These are phyloP conservation scores for Geotrichum australiense DNA, from an alignment of 1,139 yeast genomes.

Conservation along the genomic window DNA sequence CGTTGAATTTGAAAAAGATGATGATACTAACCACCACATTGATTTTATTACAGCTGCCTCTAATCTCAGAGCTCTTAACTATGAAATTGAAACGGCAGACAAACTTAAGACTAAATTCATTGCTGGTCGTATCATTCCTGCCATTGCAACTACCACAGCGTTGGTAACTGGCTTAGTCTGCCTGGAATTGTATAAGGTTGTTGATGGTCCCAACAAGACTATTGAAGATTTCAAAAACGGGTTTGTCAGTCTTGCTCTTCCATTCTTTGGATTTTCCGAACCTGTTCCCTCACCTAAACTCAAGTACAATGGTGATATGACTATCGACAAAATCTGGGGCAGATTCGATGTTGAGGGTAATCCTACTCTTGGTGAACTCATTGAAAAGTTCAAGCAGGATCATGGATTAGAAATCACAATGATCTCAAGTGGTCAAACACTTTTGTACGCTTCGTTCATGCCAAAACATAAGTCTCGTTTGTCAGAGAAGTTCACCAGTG, in stretches of 20 bases:
- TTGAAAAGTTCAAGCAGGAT: conserved; percentile 67
- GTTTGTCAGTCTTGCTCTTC: conserved; percentile 86
- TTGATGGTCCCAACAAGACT: conserved; percentile 54
- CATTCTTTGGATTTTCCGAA: conserved; percentile 94
- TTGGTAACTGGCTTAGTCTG: conserved; percentile 92
- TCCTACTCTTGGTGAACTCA: conserved; percentile 64
- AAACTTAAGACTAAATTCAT: conserved; percentile 69
- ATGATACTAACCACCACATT: conserved; percentile 91
- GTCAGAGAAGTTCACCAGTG: conserved; percentile 56
- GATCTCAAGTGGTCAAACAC: conserved; percentile 86
- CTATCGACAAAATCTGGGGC: conserved; percentile 91
- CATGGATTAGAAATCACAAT: conserved; percentile 85
- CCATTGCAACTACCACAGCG: conserved; percentile 97
- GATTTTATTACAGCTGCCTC: conserved; percentile 97
- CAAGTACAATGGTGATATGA: conserved; percentile 63
- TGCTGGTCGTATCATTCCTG: conserved; percentile 90
- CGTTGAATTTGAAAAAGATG: conserved; percentile 95
- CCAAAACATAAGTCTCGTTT: conserved; percentile 83
- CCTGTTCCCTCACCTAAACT: conserved; percentile 83
- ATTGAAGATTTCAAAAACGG: conserved; percentile 93
- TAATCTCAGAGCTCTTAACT: conserved; percentile 89
- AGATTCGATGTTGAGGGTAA: conserved; percentile 79
- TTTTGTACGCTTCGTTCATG: conserved; percentile 90
- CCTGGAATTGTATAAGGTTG: conserved; percentile 85
- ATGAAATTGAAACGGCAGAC: conserved; percentile 57